Evolutionary conservation across 2,329 filamentous ascomycete genomes (phyloP), one percentile per base, ranked within the genome.

Genomic region (Colletotrichum ledebouriae): DNA sequence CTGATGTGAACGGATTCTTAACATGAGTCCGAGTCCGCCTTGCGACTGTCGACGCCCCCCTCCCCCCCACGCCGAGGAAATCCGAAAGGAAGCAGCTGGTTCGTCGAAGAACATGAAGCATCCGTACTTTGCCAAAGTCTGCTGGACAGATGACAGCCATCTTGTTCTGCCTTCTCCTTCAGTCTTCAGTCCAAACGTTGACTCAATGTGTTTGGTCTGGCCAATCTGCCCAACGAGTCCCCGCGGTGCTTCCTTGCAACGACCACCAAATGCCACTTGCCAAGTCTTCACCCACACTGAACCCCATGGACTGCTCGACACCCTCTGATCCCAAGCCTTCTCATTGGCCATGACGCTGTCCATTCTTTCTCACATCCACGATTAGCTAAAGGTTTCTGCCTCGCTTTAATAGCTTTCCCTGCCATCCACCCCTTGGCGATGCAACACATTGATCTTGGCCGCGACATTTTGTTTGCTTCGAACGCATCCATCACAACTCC

Each of bases 401-500:
- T 46, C 34, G 49, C 63, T 59, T 59, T 20, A 53, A 59, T 25
- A 6, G 15, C 6, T 47, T 59, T 25, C 60, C 65, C 34, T 68
- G 60, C n/a, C 41, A 59, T 29, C 41, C 47, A 17, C 15, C 41
- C 15, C 65, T 68, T 59, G 55, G 33, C 60, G 46, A 42, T 64
- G 65, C 65, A 68, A 34, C 60, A 68, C 55, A 44, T 55, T 49
- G 39, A 59, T 64, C 46, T 55, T 59, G 60, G 39, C 53, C 47
- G 63, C 55, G 65, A 64, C 65, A 53, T 68, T 61, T 68, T 25
- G 46, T 34, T 25, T 65, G 60, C 55, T 53, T 55, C 65, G 53
- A 59, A 65, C 55, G 61, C 61, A 65, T 55, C 55, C 65, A 64
- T 65, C 41, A 47, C 33, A n/a, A 47, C 39, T 63, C 55, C 33